Base-by-base conservation (phyloP, 495 filamentous ascomycete genomes). In the Penicillium flavigenum region DNA sequence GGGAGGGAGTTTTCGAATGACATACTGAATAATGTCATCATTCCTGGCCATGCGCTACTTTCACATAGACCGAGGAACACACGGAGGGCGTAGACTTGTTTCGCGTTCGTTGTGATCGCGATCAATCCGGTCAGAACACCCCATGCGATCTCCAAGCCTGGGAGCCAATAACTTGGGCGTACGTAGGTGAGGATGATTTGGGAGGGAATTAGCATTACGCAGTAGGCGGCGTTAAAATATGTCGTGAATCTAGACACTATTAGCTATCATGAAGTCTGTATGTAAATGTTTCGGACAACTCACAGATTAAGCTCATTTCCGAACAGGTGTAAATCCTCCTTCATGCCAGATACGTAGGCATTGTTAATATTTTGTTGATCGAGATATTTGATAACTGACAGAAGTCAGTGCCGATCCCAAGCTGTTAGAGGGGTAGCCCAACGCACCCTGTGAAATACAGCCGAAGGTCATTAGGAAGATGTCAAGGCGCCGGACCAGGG, bases 201-300 rank as follows among this genome's bases (percentile, higher is more conserved):
- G 16, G 78, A 79, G 3, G 83, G 84, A 34, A 86, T 78, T 54
- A 84, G 70, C 56, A 82, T 83, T 17, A 85, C 64, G n/a, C 85
- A 78, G 62, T 85, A 83, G 9, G 83, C 84, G 41, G 79, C 77
- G 9, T 81, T 86, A 71, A 80, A 87, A 45, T 72, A 77, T 1
- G 78, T 81, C 17, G 70, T 74, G 62, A 80, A 69, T 32, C 68
- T 69, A 17, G 32, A 31, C 0, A 2, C 1, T 29, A 43, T 61
- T 17, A 63, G 50, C 26, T 11, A 26, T 14, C 17, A 26, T 46
- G 16, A n/a, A 39, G 2, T 39, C 16, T 38, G 14, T 3, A 9
- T 9, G 7, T 14, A 9, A 14, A 16, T 42, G 24, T 7, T 8
- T 10, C 4, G 20, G 6, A 4, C 8, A 4, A 34, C 63, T 44